Percentiles rank a stretch among this genome's conserved stretches.
phyloP scores from a whole-genome alignment of 1,139 yeast genomes.

The Nadsonia starkeyi-henricii region DNA sequence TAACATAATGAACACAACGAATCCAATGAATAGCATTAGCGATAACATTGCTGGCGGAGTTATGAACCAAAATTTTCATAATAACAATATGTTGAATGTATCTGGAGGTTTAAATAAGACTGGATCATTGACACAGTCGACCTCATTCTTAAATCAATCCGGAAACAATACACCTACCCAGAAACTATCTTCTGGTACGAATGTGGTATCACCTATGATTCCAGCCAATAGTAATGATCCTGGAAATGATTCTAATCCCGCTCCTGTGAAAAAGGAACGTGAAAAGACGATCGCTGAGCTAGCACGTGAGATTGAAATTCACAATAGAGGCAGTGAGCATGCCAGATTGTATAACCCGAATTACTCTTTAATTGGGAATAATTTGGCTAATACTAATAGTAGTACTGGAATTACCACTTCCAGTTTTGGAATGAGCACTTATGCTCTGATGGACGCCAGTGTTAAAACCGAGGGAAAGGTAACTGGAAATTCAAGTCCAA shows the following conservation, averaged over 20 bases:
- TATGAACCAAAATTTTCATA: background rate
- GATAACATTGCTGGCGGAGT: conserved; percentile 3
- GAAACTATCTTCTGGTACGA: background rate
- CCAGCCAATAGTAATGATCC: background rate
- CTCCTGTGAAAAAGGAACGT: conserved; percentile 12
- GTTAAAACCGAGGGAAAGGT: background rate
- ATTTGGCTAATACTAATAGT: background rate
- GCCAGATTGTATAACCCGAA: background rate
- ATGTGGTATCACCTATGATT: background rate
- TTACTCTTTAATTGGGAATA: background rate
- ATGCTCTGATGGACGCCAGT: background rate
- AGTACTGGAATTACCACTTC: background rate
- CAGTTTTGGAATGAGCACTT: background rate
- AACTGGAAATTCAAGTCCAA: background rate
- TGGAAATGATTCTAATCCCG: background rate
- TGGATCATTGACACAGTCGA: background rate
- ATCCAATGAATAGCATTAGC: background rate
- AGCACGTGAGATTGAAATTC: conserved; percentile 39
- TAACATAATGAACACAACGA: background rate
- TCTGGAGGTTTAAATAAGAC: background rate
- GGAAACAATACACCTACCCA: background rate
- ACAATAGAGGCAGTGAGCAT: conserved; percentile 9
- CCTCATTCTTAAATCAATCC: background rate
- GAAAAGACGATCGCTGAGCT: conserved; percentile 40
- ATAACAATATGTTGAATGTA: background rate